Base-by-base conservation (phyloP, 768 basidiomycete genomes). In the Arthromyces matolae region DNA sequence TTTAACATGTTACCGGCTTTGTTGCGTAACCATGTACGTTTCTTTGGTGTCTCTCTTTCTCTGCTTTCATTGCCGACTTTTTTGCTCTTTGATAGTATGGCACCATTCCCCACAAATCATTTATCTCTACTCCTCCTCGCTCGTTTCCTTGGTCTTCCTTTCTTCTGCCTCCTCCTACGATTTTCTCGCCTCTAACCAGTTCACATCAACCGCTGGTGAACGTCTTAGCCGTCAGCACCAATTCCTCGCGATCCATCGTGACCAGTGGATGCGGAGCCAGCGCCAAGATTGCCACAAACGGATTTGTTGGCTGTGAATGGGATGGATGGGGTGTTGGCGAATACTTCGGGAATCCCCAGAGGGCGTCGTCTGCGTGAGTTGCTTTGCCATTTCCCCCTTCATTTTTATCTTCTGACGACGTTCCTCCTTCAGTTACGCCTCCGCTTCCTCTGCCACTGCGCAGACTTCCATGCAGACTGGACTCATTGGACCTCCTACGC, bases 11-110 rank as follows among this genome's bases (percentile, higher is more conserved):
- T 85, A 28, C 25, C 51, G 3, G 65, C 64, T 20, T 50, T 88
- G 8, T 54, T 86, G 10, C 59, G 64, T 32, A 88, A 88, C 61
- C 86, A 87, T 55, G 82, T 86, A 48, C 20, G 79, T 65, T 18
- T 27, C n/a, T n/a, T n/a, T n/a, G n/a, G n/a, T n/a, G n/a, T n/a
- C 47, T 36, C 12, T n/a, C n/a, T n/a, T n/a, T n/a, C n/a, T n/a
- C n/a, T n/a, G n/a, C n/a, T n/a, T n/a, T n/a, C n/a, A n/a, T n/a
- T n/a, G n/a, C n/a, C n/a, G n/a, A n/a, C n/a, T n/a, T n/a, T n/a
- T n/a, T n/a, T n/a, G 8, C 39, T 20, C 42, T 4, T 16, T 5
- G 34, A 14, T 43, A 83, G 80, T 62, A 80, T 49, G 86, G 82
- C 20, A 75, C 85, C 1, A 89, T 67, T 84, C 83, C 0, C 71